A percentile compares a stretch with the other conserved stretches of the same genome.
Conservation (phyloP, 2,329 filamentous ascomycete genomes). For the Coniosporium tulheliwenetii region DNA sequence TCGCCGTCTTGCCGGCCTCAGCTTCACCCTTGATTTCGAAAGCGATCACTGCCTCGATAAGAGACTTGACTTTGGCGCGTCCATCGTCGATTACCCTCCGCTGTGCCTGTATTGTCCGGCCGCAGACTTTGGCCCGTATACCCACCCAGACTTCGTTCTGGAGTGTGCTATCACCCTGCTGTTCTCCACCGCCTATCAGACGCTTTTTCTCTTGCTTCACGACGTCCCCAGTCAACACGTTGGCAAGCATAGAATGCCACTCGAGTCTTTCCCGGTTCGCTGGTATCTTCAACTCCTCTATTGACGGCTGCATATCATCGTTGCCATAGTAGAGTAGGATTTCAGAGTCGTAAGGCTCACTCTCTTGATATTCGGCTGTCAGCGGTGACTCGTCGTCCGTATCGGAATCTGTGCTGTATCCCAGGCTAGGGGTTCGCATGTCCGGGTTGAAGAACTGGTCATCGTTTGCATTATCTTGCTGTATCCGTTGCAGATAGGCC, state of each 20-base stretch:
- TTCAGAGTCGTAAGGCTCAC: conserved; percentile 69
- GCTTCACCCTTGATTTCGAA: conserved; percentile 91
- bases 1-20: conserved; percentile 74
- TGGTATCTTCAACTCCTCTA: conserved; percentile 79
- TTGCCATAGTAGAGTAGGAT: conserved; percentile 86
- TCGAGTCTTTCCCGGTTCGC: conserved; percentile 81
- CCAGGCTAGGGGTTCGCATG: conserved; percentile 51
- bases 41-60: conserved; percentile 75
- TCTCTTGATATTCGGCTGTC: conserved; percentile 70
- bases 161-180: conserved; percentile 53
- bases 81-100: conserved; percentile 77
- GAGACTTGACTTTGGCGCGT: conserved; percentile 53
- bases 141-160: conserved; percentile 74
- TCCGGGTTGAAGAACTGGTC: conserved; percentile 58
- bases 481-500: conserved; percentile 83
- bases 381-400: conserved; percentile 83
- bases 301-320: conserved; percentile 73
- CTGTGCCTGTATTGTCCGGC: conserved; percentile 70
- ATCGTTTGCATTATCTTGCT: conserved; percentile 50
- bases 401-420: conserved; percentile 60
- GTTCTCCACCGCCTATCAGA: conserved; percentile 64
- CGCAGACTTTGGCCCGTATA: conserved; percentile 68
- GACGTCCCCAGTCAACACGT: conserved; percentile 89
- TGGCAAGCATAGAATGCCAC: conserved; percentile 96
- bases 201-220: conserved; percentile 97